Evolutionary conservation across 345 rosid genomes (phyloP).

Genomic region (Eutrema yunnanense): DNA sequence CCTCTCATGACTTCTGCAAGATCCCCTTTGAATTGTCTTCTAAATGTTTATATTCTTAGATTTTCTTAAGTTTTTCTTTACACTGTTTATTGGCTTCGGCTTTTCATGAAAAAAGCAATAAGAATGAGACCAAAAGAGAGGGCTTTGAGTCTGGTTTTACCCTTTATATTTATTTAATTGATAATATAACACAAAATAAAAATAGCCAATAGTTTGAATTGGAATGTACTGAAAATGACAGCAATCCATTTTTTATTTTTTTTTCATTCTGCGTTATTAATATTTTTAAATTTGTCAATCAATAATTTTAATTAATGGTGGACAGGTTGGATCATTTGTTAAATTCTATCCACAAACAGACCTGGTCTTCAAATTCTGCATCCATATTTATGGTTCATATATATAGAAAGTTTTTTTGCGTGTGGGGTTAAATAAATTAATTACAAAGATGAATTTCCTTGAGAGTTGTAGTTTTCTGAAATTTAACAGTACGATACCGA

Average conservation of each 20-base stretch:
- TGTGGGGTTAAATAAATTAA: constrained; percentile 25
- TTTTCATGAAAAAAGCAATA: constrained; percentile 31
- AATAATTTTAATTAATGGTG: constrained; percentile 12
- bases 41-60: background rate
- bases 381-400: constrained; percentile 27
- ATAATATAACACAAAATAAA: constrained; percentile 8
- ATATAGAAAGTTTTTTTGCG: constrained; percentile 29
- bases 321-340: constrained; percentile 36
- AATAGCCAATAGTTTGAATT: constrained; percentile 31
- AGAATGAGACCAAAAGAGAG: constrained; percentile 32
- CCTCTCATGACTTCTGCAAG: constrained; percentile 27
- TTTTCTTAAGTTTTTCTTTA: constrained; percentile 3
- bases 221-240: constrained; percentile 40
- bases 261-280: background rate
- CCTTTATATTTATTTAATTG: constrained; percentile 17
- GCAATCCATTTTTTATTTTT: background rate
- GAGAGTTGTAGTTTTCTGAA: background rate
- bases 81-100: constrained; percentile 30
- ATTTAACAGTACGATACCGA: background rate
- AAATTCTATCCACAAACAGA: constrained; percentile 23
- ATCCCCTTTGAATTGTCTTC: constrained; percentile 25
- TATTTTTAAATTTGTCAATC: background rate
- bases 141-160: constrained; percentile 24
- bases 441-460: constrained; percentile 3
- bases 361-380: constrained; percentile 30